Evolutionary conservation across 164 flowering plant genomes (phyloP), one percentile per base, ranked within the genome.

Genomic region (Berberis thunbergii): DNA sequence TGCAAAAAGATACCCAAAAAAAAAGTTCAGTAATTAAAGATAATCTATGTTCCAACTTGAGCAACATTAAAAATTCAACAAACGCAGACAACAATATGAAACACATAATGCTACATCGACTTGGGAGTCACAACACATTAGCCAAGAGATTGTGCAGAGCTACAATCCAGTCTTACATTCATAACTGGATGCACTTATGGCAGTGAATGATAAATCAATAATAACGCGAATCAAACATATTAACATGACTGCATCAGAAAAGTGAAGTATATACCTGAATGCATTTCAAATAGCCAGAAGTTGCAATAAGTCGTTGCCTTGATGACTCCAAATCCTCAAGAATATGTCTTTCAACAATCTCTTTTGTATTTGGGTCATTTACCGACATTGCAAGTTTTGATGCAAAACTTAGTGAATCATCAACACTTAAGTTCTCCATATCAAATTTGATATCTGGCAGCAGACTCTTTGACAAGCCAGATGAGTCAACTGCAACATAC

Each of bases 271-370:
- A 49, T 68, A 87, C 98, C 96, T 92, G 96, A 54, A 95, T 91
- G 76, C 97, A 89, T 75, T 86, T 95, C 64, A 95, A 74, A 79
- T 95, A 95, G 63, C 99, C 88, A 3, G 94, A 67, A 49, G 97
- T 95, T 9, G 94, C 77, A 70, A 95, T 53, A 64, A 91, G 84
- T 45, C 84, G 82, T 70, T 95, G 99, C 69, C 76, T 86, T 46
- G 75, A 60, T 7, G 97, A 83, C 56, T 89, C 97, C 40, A 91
- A 62, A 62, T 89, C 94, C 72, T 87, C 91, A 73, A 74, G 55
- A 60, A 73, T 55, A 45, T 73, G 73, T 67, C 69, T 73, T 61
- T 69, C 86, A 7, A 57, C 41, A 48, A 77, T 64, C 64, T 76
- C 86, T 43, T 65, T 74, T 7, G 61, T 78, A 57, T 74, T 42